Conservation (phyloP, 2,329 filamentous ascomycete genomes). For the Neurospora sp. region DNA sequence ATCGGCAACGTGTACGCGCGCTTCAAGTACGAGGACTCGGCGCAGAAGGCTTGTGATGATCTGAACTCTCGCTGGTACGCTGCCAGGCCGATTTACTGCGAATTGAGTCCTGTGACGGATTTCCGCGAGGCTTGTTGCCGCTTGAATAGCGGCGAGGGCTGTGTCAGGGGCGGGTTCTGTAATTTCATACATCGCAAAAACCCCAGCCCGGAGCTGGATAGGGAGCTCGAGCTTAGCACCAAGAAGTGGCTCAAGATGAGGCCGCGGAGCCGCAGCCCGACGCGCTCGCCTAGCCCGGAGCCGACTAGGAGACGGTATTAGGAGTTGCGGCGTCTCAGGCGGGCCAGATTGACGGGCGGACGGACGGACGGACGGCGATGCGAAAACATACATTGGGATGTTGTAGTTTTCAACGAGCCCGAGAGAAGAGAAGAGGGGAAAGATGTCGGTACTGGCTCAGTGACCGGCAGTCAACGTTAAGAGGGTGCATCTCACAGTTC, state of each 20-base stretch:
- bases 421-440: background rate
- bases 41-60: constrained; percentile 86
- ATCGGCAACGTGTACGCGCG: constrained; percentile 99
- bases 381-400: background rate
- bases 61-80: constrained; percentile 97
- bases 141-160: constrained; percentile 88
- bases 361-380: background rate
- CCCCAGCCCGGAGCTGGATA: constrained; percentile 76
- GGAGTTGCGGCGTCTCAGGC: background rate
- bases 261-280: constrained; percentile 71
- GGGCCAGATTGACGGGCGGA: background rate
- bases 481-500: background rate
- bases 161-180: constrained; percentile 92
- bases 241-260: constrained; percentile 92
- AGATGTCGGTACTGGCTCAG: background rate
- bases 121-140: constrained; percentile 97
- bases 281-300: constrained; percentile 77
- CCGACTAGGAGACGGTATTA: constrained; percentile 64
- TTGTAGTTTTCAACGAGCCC: background rate
- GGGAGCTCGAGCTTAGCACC: constrained; percentile 75
- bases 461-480: background rate
- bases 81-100: constrained; percentile 93
- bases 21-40: constrained; percentile 98
- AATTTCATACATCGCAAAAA: constrained; percentile 99
- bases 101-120: constrained; percentile 91